Percentiles rank a stretch among this genome's conserved stretches.
These are phyloP conservation scores for Sporothrix euskadiensis DNA, from an alignment of 2,329 filamentous ascomycete species.

Conservation along the genomic window DNA sequence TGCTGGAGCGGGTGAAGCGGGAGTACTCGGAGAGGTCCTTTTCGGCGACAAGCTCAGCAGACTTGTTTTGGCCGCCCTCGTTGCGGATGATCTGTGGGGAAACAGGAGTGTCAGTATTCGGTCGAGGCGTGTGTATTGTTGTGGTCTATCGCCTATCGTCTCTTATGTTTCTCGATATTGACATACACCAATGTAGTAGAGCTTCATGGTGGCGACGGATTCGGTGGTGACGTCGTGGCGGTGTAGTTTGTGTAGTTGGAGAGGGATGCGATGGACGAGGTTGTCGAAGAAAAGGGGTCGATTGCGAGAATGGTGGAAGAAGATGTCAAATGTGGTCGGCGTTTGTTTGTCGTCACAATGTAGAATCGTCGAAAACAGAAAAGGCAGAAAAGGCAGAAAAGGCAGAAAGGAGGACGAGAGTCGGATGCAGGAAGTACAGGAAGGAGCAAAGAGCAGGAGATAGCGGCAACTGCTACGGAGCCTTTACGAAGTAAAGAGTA, in stretches of 20 bases:
- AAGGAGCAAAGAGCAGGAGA: background rate
- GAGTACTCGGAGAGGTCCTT: slow-evolving; percentile 78
- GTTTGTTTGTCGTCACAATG: background rate
- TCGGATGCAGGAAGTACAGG: background rate
- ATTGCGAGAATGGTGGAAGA: background rate
- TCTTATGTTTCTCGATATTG: background rate
- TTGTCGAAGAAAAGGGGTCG: background rate
- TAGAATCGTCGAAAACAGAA: background rate
- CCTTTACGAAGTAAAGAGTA: too few species aligned
- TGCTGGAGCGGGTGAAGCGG: slow-evolving; percentile 67
- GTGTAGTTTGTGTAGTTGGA: background rate
- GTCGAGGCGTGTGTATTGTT: background rate
- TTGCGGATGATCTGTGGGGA: slow-evolving; percentile 72
- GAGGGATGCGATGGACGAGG: slow-evolving; percentile 5
- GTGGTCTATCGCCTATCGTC: background rate
- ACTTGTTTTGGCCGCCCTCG: slow-evolving; percentile 44
- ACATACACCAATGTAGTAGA: slow-evolving; percentile 80
- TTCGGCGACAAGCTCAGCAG: slow-evolving; percentile 51
- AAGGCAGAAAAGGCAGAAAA: background rate
- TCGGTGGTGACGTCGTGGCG: background rate
- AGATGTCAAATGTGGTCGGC: background rate
- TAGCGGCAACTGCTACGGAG: background rate
- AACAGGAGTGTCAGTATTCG: slow-evolving; percentile 28
- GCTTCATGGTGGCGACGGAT: slow-evolving; percentile 66
- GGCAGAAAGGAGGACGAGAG: slow-evolving; percentile 3